phyloP scores from a whole-genome alignment of 2,329 filamentous ascomycete genomes.

The Conoideocrella luteorostrata region DNA sequence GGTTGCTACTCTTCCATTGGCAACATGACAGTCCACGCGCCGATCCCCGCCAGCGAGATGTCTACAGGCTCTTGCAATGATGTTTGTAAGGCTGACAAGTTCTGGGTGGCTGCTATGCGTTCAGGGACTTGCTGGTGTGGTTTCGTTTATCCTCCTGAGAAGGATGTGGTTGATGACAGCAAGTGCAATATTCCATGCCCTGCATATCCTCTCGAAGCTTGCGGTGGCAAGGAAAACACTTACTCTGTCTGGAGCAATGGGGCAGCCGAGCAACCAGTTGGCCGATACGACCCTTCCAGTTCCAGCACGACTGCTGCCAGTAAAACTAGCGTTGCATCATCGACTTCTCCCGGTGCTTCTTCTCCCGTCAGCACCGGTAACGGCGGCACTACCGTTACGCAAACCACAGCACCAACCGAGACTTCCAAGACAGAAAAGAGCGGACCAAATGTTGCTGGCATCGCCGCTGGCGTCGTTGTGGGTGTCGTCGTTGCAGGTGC shows the following conservation, averaged over 20 bases:
- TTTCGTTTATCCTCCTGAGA: conserved; percentile 54
- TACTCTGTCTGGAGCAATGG: conserved; percentile 48
- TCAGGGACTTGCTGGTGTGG: conserved; percentile 69
- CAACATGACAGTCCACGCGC: conserved; percentile 26
- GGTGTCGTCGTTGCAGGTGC: conserved; percentile 66
- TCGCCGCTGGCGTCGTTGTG: conserved; percentile 82
- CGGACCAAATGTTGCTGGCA: conserved; percentile 68
- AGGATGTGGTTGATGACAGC: conserved; percentile 45
- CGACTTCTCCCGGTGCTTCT: conserved; percentile 17
- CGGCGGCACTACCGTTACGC: conserved; percentile 10
- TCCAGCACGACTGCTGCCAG: conserved; percentile 7
- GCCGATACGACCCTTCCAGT: conserved; percentile 20
- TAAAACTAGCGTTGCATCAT: neutral
- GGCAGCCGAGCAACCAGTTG: conserved; percentile 35
- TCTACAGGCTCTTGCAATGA: conserved; percentile 36
- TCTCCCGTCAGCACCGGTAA: conserved; percentile 10
- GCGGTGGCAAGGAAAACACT: conserved; percentile 36
- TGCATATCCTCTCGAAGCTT: conserved; percentile 56
- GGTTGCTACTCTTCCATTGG: conserved; percentile 45
- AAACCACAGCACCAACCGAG: conserved; percentile 13
- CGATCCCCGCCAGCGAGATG: conserved; percentile 14
- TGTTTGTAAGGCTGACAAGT: conserved; percentile 36
- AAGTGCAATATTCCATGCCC: conserved; percentile 62
- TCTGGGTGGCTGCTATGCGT: conserved; percentile 55
- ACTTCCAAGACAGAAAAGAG: conserved; percentile 19